phyloP scores from a whole-genome alignment of 2,329 filamentous ascomycete genomes.

The Venturia nashicola region DNA sequence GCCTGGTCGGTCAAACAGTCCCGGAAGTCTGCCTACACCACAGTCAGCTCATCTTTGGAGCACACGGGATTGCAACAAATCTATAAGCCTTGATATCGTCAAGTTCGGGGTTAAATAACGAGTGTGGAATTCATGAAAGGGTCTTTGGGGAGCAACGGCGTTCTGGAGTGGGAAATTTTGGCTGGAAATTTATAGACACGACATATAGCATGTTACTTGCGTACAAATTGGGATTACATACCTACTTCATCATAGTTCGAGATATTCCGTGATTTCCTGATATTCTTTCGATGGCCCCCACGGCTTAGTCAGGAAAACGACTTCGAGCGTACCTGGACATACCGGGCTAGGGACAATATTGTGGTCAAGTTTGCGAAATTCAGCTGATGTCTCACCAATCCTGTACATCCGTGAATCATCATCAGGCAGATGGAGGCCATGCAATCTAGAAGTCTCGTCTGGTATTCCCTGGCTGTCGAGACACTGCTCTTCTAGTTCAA shows the following conservation, averaged over 20 bases:
- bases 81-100: not conserved
- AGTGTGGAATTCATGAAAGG: not conserved
- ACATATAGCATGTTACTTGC: not conserved
- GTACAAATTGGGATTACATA: not conserved
- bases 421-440: not conserved
- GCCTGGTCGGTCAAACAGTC: conserved; percentile 1
- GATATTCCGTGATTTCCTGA: not conserved
- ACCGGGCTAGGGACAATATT: not conserved
- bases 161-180: not conserved
- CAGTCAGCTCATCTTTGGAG: not conserved
- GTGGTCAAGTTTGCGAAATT: not conserved
- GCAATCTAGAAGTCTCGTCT: not conserved
- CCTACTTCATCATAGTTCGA: not conserved
- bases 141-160: not conserved
- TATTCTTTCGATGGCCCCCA: not conserved
- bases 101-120: not conserved
- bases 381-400: not conserved
- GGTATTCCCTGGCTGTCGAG: not conserved
- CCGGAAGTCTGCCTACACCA: not conserved
- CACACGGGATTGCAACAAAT: not conserved
- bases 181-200: not conserved
- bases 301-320: not conserved
- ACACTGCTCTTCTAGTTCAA: conserved; percentile 5
- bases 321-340: not conserved
- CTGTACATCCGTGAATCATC: not conserved